Percentiles rank a stretch among this genome's conserved stretches.
These are phyloP conservation scores for Odontarrhena argentea DNA, from an alignment of 345 rosid species.

Conservation along the genomic window DNA sequence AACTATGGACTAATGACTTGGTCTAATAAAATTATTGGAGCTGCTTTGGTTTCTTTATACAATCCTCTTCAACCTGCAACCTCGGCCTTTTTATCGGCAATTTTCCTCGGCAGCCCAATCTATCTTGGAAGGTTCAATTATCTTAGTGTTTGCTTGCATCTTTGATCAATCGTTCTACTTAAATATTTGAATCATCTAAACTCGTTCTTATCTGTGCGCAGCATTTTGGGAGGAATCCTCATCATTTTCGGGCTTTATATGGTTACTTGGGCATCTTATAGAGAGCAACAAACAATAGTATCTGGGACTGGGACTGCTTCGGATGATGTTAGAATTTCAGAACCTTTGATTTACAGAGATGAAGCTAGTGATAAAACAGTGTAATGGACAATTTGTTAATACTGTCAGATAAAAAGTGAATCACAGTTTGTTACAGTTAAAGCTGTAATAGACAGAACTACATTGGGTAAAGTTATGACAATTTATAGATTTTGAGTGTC, in stretches of 20 bases:
- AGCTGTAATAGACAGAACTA: too few species aligned
- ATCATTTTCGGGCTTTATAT: slow-evolving; percentile 82
- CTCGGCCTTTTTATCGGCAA: slow-evolving; percentile 68
- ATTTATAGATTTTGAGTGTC: too few species aligned
- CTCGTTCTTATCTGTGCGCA: slow-evolving; percentile 35
- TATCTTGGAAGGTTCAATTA: slow-evolving; percentile 74
- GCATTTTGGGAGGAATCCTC: slow-evolving; percentile 76
- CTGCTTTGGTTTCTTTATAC: slow-evolving; percentile 94
- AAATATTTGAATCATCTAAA: neutral
- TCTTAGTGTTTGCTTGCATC: slow-evolving; percentile 5
- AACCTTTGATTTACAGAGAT: slow-evolving; percentile 62
- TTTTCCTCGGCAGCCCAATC: slow-evolving; percentile 90
- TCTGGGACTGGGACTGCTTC: slow-evolving; percentile 29
- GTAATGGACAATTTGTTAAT: slow-evolving; percentile 43
- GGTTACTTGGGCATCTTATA: slow-evolving; percentile 89
- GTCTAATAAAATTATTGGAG: slow-evolving; percentile 94
- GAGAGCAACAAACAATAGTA: slow-evolving; percentile 49
- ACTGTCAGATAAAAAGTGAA: slow-evolving; percentile 9
- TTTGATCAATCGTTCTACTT: neutral
- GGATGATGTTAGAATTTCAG: slow-evolving; percentile 41
- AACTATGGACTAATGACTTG: slow-evolving; percentile 88
- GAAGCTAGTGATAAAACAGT: slow-evolving; percentile 27
- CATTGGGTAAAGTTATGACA: too few species aligned
- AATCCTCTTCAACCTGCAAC: slow-evolving; percentile 92
- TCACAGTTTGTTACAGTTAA: neutral